Evolutionary conservation across 257 asterid species (phyloP), one percentile per base, ranked within the genome.

Genomic region (Voacanga thouarsii): DNA sequence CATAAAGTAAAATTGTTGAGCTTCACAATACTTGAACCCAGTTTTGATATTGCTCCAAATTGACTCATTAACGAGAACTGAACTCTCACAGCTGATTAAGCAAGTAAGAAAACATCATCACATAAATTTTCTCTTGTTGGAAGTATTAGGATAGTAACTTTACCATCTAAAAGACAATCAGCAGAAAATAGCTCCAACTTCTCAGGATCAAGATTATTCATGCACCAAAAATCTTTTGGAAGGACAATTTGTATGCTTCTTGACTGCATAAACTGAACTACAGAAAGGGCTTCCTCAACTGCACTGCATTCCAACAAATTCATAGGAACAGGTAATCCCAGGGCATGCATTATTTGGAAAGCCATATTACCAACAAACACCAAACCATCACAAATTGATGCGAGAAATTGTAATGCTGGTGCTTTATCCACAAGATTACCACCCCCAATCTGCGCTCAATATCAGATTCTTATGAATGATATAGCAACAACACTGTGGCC

Each of bases 211-310:
- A 79, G 75, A 77, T 83, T 71, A 60, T 86, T 82, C 44, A 75
- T 44, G 89, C 98, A 95, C 93, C 89, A 85, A 85, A 93, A 83
- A 84, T 93, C 99, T 85, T 82, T 87, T 57, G 97, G 99, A 75
- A 90, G 69, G 77, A 84, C 68, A 83, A 95, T 85, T 37, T 84
- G 88, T 76, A 90, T 87, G 79, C 87, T 84, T 82, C 91, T 89
- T 12, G 89, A 85, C 84, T 88, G 89, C 74, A 93, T 90, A 81
- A 44, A 72, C 73, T 93, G 89, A 76, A 95, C 87, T 78, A 91
- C 75, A 77, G 81, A 77, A 74, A 55, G 82, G 51, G 94, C 96
- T 82, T 86, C 89, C 77, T 86, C 80, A 75, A 83, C 55, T 45
- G 90, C 88, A 79, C 85, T 87, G 80, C 24, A 80, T 77, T 91